Evolutionary conservation across 495 filamentous ascomycete genomes (phyloP), one percentile per base, ranked within the genome.

Genomic region (Chaetomidium leptoderma): DNA sequence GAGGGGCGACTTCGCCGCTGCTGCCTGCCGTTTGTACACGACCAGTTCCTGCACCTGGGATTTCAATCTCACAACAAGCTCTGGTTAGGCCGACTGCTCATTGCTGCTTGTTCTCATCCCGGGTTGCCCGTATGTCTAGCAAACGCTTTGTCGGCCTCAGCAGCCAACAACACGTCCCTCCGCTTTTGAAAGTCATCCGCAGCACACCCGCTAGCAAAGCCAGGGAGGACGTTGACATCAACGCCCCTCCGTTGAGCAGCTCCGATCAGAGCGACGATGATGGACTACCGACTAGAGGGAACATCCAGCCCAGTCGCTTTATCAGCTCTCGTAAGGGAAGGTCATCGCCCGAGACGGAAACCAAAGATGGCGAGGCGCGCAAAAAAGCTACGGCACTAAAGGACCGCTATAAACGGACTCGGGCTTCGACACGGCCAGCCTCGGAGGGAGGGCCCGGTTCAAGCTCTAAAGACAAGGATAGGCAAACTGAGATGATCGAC

Each of bases 241-340:
- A 65, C 36, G 59, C 53, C 24, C 62, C 65, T 7, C 65, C 65
- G 17, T 0, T 65, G 32, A 56, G 40, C 29, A 58, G 54, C 49
- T 56, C 58, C 2, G 46, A 54, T 26, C 29, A 35, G 14, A 44
- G 36, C 21, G 48, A 51, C 32, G 47, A 59, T 21, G 46, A 59
- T 19, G 55, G 45, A 10, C 40, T 50, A 4, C 30, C 62, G 8
- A 29, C 16, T 10, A 48, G 33, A 29, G 59, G 40, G 0, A 23
- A 48, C 3, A 60, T 60, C n/a, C 21, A 17, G 26, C 47, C 57
- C 4, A 49, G 32, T 37, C 29, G 1, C 8, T 61, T 46, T 17
- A 0, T 1, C 13, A 36, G 42, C 39, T 29, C 26, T 17, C 7
- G 35, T 6, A 13, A 17, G 13, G 1, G 19, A 44, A 36, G 21